Percentiles rank a stretch among this genome's conserved stretches.
phyloP scores from a whole-genome alignment of 2,329 filamentous ascomycete genomes.

The Exserohilum turcica region DNA sequence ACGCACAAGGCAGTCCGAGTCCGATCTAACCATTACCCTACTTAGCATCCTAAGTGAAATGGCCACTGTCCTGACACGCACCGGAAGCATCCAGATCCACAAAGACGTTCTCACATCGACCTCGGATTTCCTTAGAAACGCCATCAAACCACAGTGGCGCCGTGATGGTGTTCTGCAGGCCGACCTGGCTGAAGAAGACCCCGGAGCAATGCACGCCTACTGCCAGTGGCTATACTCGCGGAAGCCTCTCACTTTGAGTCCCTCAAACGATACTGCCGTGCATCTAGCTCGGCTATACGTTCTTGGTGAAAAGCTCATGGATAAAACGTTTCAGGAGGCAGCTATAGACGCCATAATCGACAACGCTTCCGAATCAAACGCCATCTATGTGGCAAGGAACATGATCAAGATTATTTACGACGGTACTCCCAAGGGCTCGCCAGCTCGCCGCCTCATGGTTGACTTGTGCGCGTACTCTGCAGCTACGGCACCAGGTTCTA shows the following conservation, averaged over 20 bases:
- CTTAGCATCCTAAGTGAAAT: background rate
- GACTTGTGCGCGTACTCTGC: background rate
- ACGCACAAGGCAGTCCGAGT: background rate
- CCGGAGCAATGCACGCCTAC: constrained; percentile 8
- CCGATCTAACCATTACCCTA: background rate
- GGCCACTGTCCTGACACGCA: background rate
- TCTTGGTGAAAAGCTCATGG: constrained; percentile 3
- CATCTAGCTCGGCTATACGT: constrained; percentile 1
- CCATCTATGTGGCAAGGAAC: no score
- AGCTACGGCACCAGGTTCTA: no score
- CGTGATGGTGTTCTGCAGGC: background rate
- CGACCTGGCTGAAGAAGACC: constrained; percentile 6
- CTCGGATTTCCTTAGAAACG: background rate
- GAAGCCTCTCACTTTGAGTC: background rate
- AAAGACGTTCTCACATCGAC: background rate
- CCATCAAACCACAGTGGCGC: constrained; percentile 1
- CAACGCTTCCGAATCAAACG: background rate
- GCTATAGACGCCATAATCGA: background rate
- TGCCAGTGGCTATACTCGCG: constrained; percentile 4
- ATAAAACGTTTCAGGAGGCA: background rate
- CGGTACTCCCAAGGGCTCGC: background rate
- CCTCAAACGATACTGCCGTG: no score
- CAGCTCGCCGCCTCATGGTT: constrained; percentile 1
- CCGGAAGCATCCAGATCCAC: background rate
- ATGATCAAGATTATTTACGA: constrained; percentile 7